phyloP scores from a whole-genome alignment of 176 grass and related monocot species.

The Themeda triandra region DNA sequence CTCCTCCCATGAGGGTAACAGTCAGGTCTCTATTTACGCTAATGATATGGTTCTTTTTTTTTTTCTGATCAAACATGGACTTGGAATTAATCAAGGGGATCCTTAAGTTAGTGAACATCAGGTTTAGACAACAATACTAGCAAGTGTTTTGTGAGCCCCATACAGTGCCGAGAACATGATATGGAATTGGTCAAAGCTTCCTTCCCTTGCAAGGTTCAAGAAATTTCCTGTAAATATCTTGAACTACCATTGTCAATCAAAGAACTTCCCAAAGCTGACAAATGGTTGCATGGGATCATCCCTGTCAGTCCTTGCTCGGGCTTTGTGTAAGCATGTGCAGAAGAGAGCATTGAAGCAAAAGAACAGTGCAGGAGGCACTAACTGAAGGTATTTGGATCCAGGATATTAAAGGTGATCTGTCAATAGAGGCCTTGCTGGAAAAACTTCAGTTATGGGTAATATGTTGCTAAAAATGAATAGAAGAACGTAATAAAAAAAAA shows the following conservation, averaged over 20 bases:
- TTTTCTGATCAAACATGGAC: not conserved
- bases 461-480: too few relatives aligned
- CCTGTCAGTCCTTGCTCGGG: not conserved
- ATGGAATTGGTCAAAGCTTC: not conserved
- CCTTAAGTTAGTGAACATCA: not conserved
- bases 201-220: not conserved
- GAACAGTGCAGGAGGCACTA: not conserved
- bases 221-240: not conserved
- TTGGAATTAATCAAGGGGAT: not conserved
- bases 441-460: not conserved
- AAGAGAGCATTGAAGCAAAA: not conserved
- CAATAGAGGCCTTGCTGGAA: not conserved
- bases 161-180: not conserved
- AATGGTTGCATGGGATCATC: not conserved
- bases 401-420: not conserved
- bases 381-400: not conserved
- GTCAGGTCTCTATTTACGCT: not conserved
- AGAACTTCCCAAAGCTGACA: not conserved
- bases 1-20: not conserved
- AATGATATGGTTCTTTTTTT: not conserved
- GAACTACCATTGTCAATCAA: not conserved
- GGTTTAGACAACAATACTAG: not conserved
- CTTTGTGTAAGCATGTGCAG: too few relatives aligned
- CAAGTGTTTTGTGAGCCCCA: not conserved
- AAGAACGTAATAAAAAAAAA: too few relatives aligned